Percentiles rank a stretch among this genome's conserved stretches.
Conservation (phyloP, 202 grass and related monocot genomes). For the Dendrocalamus latiflorus region DNA sequence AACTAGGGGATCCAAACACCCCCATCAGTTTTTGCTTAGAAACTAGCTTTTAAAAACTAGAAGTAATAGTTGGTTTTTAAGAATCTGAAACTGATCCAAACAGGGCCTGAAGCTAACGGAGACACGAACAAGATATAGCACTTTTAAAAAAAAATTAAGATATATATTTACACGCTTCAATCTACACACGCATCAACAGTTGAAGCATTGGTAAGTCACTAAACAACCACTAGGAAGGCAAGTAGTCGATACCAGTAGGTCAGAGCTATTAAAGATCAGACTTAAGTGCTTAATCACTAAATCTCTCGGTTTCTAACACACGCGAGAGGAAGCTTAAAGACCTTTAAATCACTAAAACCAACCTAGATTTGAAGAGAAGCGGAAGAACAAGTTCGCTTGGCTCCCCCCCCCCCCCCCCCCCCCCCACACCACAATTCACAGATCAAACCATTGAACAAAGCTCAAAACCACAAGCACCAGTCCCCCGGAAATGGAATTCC, state of each 20-base stretch:
- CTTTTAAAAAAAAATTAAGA: background rate
- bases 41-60: too few species aligned
- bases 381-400: background rate
- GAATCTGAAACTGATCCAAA: too few species aligned
- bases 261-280: background rate
- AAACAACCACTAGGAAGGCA: background rate
- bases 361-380: background rate
- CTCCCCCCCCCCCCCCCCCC: too few species aligned
- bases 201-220: background rate
- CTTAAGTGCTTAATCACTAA: background rate
- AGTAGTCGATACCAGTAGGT: background rate
- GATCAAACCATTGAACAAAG: conserved; percentile 4
- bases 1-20: too few species aligned
- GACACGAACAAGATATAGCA: background rate
- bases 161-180: background rate
- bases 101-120: too few species aligned
- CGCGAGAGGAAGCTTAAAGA: background rate
- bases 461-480: background rate
- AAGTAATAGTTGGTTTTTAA: too few species aligned
- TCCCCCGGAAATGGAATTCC: background rate
- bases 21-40: too few species aligned
- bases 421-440: background rate
- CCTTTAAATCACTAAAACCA: background rate
- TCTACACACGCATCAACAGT: background rate
- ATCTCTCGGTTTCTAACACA: background rate